Evolutionary conservation across 306 rosid genomes (phyloP).

Genomic region (Vachellia collinsii): DNA sequence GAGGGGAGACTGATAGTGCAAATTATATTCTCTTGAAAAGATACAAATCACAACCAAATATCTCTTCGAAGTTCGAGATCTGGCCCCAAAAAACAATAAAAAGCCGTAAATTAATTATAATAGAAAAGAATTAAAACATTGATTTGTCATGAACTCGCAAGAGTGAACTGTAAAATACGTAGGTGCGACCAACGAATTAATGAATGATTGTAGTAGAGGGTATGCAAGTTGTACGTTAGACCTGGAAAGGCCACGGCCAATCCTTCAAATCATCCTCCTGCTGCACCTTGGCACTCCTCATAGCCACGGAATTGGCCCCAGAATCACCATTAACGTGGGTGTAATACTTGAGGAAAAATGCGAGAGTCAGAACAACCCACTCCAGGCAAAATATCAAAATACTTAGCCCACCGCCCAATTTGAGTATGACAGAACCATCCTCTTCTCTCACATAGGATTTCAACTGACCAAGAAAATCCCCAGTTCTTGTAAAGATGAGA

Average conservation of each 20-base stretch:
- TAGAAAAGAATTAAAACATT: not conserved
- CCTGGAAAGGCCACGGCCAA: slow-evolving; percentile 95
- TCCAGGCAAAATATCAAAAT: slow-evolving; percentile 79
- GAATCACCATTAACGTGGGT: slow-evolving; percentile 57
- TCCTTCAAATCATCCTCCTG: slow-evolving; percentile 85
- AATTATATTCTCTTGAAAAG: not conserved
- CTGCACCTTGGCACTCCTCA: slow-evolving; percentile 74
- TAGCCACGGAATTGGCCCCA: slow-evolving; percentile 31
- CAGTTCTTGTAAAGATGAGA: slow-evolving; percentile 67
- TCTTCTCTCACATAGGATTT: slow-evolving; percentile 85
- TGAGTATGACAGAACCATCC: slow-evolving; percentile 71
- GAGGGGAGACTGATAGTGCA: not conserved
- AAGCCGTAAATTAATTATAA: not conserved
- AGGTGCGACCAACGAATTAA: not conserved
- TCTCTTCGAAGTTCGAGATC: not conserved
- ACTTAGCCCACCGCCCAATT: slow-evolving; percentile 77
- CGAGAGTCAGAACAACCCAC: slow-evolving; percentile 82
- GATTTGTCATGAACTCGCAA: not conserved
- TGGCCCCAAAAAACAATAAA: not conserved
- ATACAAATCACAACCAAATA: not conserved
- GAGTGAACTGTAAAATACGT: not conserved
- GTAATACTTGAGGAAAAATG: slow-evolving; percentile 79
- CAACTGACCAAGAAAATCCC: slow-evolving; percentile 63
- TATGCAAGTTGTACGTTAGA: slow-evolving; percentile 27
- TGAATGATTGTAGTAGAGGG: not conserved